Conservation (phyloP, 2,329 filamentous ascomycete genomes). For the Aspergillus hiratsukae region DNA sequence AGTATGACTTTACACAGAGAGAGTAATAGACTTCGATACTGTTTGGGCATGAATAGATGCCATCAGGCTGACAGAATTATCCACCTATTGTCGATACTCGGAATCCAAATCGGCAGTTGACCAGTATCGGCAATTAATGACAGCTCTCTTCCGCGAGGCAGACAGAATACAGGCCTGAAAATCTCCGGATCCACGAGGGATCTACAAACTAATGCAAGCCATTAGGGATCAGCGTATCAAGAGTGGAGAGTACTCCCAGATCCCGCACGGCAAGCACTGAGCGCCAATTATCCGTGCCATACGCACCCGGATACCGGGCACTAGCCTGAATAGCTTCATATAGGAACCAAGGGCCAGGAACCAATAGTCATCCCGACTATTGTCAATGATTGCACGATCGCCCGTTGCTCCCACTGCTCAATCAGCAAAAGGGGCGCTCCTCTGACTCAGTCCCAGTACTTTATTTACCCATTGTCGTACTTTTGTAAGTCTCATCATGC, state of each 20-base stretch:
- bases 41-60: background rate
- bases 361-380: too few relatives aligned
- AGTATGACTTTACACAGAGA: too few relatives aligned
- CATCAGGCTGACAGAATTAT: background rate
- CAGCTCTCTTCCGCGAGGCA: background rate
- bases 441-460: background rate
- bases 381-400: background rate
- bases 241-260: background rate
- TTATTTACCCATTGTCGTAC: background rate
- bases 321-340: background rate
- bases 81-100: background rate
- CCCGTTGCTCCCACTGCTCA: background rate
- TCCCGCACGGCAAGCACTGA: background rate
- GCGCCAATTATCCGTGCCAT: too few relatives aligned
- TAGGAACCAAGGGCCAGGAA: too few relatives aligned
- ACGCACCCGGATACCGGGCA: too few relatives aligned
- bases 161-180: background rate
- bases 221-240: background rate
- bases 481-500: background rate
- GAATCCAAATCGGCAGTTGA: background rate
- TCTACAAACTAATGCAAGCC: too few relatives aligned
- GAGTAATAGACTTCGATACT: background rate
- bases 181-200: background rate
- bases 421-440: background rate
- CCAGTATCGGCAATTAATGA: background rate